Evolutionary conservation across 768 basidiomycete species (phyloP).

Genomic region (Trichaptum fuscoviolaceum): DNA sequence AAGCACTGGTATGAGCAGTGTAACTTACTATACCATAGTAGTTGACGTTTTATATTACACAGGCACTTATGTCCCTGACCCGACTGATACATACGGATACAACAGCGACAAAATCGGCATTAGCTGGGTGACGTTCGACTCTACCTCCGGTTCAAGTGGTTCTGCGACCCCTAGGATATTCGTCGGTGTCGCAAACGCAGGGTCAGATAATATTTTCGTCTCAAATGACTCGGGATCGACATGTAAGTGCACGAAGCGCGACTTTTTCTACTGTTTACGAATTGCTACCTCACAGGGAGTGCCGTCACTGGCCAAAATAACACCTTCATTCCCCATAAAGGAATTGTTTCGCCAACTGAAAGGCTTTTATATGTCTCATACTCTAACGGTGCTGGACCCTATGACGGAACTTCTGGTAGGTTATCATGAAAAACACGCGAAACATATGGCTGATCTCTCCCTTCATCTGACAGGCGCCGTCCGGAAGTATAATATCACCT

Average conservation of each 20-base stretch:
- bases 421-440: not conserved
- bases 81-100: conserved; percentile 41
- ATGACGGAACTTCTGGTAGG: conserved; percentile 49
- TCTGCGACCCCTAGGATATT: conserved; percentile 58
- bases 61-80: conserved; percentile 52
- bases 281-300: conserved; percentile 34
- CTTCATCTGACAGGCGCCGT: conserved; percentile 13
- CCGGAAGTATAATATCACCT: conserved; percentile 43
- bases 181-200: conserved; percentile 57
- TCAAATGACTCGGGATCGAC: conserved; percentile 51
- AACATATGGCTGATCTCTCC: conserved; percentile 4
- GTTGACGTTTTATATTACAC: not conserved
- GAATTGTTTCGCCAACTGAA: conserved; percentile 54
- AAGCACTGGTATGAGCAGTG: conserved; percentile 39
- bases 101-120: conserved; percentile 37
- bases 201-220: conserved; percentile 50
- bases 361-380: conserved; percentile 55
- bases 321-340: conserved; percentile 59
- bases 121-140: conserved; percentile 60
- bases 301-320: conserved; percentile 54
- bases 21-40: not conserved
- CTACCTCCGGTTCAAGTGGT: conserved; percentile 47
- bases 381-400: conserved; percentile 60
- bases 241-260: conserved; percentile 33
- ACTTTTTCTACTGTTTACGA: not conserved